A percentile compares a stretch with the other conserved stretches of the same genome.
Conservation (phyloP, 129 eudicot species). For the Erigeron canadensis region DNA sequence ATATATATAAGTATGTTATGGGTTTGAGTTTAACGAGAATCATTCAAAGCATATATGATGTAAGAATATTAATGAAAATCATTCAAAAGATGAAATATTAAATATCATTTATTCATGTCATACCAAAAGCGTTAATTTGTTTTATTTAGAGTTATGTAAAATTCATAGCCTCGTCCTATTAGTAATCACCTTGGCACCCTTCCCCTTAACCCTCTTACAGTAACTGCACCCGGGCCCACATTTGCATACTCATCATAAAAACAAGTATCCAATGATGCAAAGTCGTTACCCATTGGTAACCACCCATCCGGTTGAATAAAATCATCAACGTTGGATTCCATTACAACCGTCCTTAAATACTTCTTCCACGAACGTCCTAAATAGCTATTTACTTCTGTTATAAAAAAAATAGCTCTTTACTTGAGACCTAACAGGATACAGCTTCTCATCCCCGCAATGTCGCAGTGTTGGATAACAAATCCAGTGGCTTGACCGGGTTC, state of each 20-base stretch:
- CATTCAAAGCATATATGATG: too few species aligned
- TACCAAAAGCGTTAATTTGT: too few species aligned
- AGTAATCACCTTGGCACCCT: constrained; percentile 6
- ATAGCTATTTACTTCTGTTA: too few species aligned
- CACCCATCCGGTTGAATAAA: constrained; percentile 10
- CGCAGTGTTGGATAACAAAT: constrained; percentile 11
- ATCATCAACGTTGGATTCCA: constrained; percentile 4
- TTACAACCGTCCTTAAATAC: constrained; percentile 11
- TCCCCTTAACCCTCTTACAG: constrained; percentile 6
- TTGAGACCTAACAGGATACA: constrained; percentile 7
- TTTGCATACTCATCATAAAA: constrained; percentile 14
- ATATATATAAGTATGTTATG: too few species aligned
- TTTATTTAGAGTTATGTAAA: too few species aligned
- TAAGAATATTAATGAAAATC: too few species aligned
- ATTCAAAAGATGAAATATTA: too few species aligned
- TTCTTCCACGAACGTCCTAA: constrained; percentile 4
- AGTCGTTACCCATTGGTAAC: background rate
- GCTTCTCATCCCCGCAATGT: background rate
- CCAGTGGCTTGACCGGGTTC: background rate
- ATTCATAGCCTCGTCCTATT: background rate
- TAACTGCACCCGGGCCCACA: constrained; percentile 1
- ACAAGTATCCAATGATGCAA: background rate
- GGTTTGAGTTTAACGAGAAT: too few species aligned
- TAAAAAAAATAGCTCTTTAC: constrained; percentile 10
- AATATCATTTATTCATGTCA: too few species aligned